These are phyloP conservation scores for Furcasterigmium furcatum DNA, from an alignment of 2,329 filamentous ascomycete species.

Conservation along the genomic window DNA sequence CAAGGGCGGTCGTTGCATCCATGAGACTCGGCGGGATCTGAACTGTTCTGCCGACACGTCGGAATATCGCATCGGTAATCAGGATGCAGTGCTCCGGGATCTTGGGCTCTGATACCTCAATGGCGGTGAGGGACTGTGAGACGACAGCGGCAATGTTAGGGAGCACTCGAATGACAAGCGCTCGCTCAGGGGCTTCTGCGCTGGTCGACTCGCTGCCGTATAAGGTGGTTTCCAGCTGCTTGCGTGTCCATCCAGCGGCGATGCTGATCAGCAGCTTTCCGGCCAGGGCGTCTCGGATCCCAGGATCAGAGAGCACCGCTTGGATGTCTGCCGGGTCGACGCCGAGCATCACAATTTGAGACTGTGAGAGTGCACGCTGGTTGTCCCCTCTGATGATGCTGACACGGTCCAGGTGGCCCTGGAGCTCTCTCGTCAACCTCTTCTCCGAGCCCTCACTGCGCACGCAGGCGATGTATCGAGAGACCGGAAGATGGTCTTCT, in stretches of 20 bases:
- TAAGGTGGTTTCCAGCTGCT: conserved; percentile 31
- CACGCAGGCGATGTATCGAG: conserved; percentile 24
- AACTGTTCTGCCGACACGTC: conserved; percentile 48
- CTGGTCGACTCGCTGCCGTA: conserved; percentile 17
- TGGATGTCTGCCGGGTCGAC: conserved; percentile 42
- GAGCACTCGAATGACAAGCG: conserved; percentile 24
- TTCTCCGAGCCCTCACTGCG: conserved; percentile 20
- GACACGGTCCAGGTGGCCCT: conserved; percentile 9
- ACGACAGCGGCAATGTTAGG: conserved; percentile 31
- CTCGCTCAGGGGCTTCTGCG: conserved; percentile 8
- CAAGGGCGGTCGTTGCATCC: conserved; percentile 56
- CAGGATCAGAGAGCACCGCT: conserved; percentile 28
- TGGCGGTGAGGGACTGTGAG: conserved; percentile 25
- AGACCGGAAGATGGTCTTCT: conserved; percentile 10
- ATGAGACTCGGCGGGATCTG: conserved; percentile 47
- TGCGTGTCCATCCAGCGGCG: conserved; percentile 43
- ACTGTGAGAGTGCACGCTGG: conserved; percentile 25
- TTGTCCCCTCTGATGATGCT: conserved; percentile 26
- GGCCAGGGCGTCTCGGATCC: conserved; percentile 31
- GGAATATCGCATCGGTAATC: conserved; percentile 47
- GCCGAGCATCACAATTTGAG: conserved; percentile 41
- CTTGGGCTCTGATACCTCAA: conserved; percentile 20
- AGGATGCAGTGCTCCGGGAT: conserved; percentile 16
- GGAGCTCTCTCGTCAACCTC: conserved; percentile 15
- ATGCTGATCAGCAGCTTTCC: conserved; percentile 43